Evolutionary conservation across 805 yeast species (phyloP).

Genomic region (Metschnikowia matae): DNA sequence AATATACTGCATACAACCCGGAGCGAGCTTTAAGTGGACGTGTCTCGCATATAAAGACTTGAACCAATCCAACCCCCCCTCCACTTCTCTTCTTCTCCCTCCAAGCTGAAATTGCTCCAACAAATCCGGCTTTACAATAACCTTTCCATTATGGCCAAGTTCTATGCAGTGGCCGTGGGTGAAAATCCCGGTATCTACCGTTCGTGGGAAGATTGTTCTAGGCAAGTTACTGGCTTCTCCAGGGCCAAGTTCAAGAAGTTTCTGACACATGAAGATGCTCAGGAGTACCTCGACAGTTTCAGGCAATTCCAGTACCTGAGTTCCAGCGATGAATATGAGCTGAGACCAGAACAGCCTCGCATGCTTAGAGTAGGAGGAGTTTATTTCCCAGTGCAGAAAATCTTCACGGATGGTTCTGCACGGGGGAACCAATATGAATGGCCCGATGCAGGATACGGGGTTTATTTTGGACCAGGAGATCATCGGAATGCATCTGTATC

Average conservation of each 20-base stretch:
- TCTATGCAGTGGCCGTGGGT: constrained; percentile 41
- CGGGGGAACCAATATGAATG: constrained; percentile 50
- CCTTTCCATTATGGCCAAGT: neutral
- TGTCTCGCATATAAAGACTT: neutral
- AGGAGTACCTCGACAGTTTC: constrained; percentile 19
- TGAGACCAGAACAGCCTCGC: neutral
- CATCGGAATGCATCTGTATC: constrained; percentile 53
- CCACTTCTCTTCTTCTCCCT: too few species aligned
- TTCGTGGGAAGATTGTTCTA: constrained; percentile 56
- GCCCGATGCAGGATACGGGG: constrained; percentile 65
- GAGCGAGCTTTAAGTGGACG: neutral
- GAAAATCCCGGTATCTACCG: constrained; percentile 48
- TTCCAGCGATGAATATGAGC: neutral
- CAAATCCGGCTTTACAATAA: neutral
- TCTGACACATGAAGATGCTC: constrained; percentile 45
- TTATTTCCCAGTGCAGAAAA: constrained; percentile 5
- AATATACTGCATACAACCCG: neutral
- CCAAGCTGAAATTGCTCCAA: neutral
- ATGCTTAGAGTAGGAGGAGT: too few species aligned
- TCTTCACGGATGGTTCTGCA: constrained; percentile 80
- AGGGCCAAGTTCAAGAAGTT: constrained; percentile 61
- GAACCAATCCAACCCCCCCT: too few species aligned
- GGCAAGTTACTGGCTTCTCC: constrained; percentile 50
- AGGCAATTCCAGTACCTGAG: neutral
- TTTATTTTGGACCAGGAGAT: constrained; percentile 58